Evolutionary conservation across 2,329 filamentous ascomycete genomes (phyloP).

Genomic region (Niveomyces coronatus): DNA sequence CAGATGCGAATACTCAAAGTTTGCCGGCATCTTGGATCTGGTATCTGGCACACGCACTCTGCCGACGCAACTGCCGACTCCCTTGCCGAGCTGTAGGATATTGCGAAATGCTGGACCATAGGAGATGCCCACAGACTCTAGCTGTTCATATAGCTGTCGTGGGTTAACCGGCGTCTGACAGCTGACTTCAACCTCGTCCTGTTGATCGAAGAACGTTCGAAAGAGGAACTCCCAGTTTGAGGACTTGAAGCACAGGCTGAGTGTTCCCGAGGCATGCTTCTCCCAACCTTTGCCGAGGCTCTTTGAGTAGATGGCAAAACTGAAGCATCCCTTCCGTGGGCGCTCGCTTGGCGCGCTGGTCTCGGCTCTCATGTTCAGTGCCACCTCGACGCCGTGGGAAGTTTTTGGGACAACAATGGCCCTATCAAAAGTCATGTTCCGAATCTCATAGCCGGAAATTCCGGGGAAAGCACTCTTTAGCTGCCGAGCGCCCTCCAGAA

Average conservation of each 20-base stretch:
- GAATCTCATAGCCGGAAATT: constrained; percentile 31
- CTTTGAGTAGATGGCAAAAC: constrained; percentile 39
- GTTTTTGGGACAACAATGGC: constrained; percentile 41
- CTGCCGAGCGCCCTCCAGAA: constrained; percentile 35
- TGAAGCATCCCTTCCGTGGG: constrained; percentile 13
- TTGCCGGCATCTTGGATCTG: constrained; percentile 39
- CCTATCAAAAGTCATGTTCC: constrained; percentile 35
- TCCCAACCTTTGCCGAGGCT: constrained; percentile 30
- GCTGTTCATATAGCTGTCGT: constrained; percentile 38
- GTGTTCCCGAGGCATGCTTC: constrained; percentile 28
- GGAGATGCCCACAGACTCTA: constrained; percentile 40
- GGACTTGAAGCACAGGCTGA: constrained; percentile 19
- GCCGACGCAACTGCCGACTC: constrained; percentile 24
- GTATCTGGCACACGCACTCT: constrained; percentile 38
- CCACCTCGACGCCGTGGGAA: constrained; percentile 38
- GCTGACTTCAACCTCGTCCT: constrained; percentile 14
- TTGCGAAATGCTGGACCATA: constrained; percentile 43
- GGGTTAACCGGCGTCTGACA: constrained; percentile 28
- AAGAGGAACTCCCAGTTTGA: constrained; percentile 14
- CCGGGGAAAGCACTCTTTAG: constrained; percentile 17
- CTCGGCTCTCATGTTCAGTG: constrained; percentile 31
- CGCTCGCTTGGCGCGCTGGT: background rate
- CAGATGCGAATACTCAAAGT: constrained; percentile 42
- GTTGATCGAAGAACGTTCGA: constrained; percentile 14
- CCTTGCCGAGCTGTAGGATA: constrained; percentile 25